These are phyloP conservation scores for Silene uniflora DNA, from an alignment of 148 eudicot species.

Conservation along the genomic window DNA sequence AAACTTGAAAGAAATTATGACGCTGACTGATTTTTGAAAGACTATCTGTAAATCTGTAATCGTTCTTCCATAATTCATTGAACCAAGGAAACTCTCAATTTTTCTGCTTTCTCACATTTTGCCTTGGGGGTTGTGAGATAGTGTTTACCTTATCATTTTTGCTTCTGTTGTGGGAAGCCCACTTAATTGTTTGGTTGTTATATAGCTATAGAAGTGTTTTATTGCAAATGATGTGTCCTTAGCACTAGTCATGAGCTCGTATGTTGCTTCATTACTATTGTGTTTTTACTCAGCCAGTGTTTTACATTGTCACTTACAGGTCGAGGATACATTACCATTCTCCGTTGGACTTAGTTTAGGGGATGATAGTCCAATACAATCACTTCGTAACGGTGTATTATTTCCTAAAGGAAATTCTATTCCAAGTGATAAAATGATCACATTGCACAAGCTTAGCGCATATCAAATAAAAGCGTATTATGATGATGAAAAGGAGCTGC, in stretches of 20 bases:
- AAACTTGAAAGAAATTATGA: neutral
- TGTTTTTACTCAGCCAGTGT: constrained; percentile 5
- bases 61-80: neutral
- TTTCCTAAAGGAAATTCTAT: constrained; percentile 73
- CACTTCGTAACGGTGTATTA: constrained; percentile 41
- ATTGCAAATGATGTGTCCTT: neutral
- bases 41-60: neutral
- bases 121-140: neutral
- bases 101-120: neutral
- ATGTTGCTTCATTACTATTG: neutral
- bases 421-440: constrained; percentile 73
- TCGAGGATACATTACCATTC: constrained; percentile 80
- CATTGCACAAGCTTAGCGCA: constrained; percentile 45
- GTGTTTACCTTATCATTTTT: neutral
- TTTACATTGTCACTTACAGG: constrained; percentile 43
- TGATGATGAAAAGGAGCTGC: constrained; percentile 56
- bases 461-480: constrained; percentile 68
- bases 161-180: neutral
- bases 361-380: constrained; percentile 48
- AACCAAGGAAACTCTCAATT: neutral
- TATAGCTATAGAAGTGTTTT: neutral
- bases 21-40: neutral
- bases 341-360: constrained; percentile 46
- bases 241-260: neutral
- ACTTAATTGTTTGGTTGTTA: constrained; percentile 2